These are phyloP conservation scores for Phytophthora vignae DNA, from an alignment of 352 stramenopile genomes.

Conservation along the genomic window DNA sequence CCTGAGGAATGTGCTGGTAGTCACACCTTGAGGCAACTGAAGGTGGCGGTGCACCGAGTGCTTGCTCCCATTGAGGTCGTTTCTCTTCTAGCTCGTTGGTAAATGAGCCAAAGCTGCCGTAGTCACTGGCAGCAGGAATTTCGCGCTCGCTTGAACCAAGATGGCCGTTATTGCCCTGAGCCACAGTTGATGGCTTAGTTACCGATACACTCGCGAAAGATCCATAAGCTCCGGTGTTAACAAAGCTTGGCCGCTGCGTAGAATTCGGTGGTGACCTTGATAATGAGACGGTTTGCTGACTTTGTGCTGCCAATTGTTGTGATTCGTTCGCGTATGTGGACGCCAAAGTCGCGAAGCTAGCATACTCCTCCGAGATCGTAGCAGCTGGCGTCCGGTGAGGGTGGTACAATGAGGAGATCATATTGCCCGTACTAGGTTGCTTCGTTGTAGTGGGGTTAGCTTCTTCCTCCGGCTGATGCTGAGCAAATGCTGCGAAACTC, in stretches of 20 bases:
- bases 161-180: background rate
- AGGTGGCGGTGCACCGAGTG: constrained; percentile 31
- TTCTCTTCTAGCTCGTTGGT: constrained; percentile 23
- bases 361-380: constrained; percentile 29
- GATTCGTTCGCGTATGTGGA: constrained; percentile 32
- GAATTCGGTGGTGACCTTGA: constrained; percentile 22
- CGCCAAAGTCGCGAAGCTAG: constrained; percentile 35
- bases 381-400: background rate
- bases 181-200: constrained; percentile 25
- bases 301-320: constrained; percentile 26
- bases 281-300: constrained; percentile 24
- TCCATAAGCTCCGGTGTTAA: constrained; percentile 28
- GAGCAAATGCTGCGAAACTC: constrained; percentile 47
- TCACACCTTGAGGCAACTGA: constrained; percentile 18
- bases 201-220: constrained; percentile 40
- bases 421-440: background rate
- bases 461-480: constrained; percentile 27
- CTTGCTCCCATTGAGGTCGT: constrained; percentile 22
- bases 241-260: constrained; percentile 12
- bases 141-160: background rate
- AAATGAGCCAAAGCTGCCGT: constrained; percentile 37
- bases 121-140: constrained; percentile 16
- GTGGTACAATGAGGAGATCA: background rate
- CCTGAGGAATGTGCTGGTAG: background rate
- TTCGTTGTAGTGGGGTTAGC: constrained; percentile 2